Evolutionary conservation across 2,329 filamentous ascomycete genomes (phyloP).

Genomic region (Capronia coronata): DNA sequence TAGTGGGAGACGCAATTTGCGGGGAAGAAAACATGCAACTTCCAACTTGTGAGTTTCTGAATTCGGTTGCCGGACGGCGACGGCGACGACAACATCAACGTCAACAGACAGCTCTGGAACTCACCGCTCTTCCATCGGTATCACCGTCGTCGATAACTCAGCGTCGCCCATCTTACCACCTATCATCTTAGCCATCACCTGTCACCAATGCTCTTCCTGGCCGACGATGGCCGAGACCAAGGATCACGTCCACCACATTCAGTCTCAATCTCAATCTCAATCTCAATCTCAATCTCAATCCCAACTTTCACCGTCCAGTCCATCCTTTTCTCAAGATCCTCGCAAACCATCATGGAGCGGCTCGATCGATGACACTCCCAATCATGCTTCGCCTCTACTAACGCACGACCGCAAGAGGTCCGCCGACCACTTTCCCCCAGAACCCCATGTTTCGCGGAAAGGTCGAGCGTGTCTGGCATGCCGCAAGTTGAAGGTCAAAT

Average conservation of each 20-base stretch:
- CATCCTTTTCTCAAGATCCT: constrained; percentile 6
- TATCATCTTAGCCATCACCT: too few species aligned
- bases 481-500: constrained; percentile 29
- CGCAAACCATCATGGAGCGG: constrained; percentile 19
- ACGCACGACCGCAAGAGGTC: constrained; percentile 21
- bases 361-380: constrained; percentile 9
- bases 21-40: not conserved
- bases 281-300: constrained; percentile 2
- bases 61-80: too few species aligned
- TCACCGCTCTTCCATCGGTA: too few species aligned
- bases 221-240: not conserved
- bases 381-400: constrained; percentile 1
- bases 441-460: constrained; percentile 26
- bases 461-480: constrained; percentile 28
- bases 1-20: not conserved
- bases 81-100: too few species aligned
- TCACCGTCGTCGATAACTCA: too few species aligned
- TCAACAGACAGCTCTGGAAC: too few species aligned
- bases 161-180: too few species aligned
- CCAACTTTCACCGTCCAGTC: constrained; percentile 16
- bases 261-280: not conserved
- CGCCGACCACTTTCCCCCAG: constrained; percentile 20
- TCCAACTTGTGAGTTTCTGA: too few species aligned
- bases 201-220: not conserved
- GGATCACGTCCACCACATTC: not conserved